Conservation (phyloP, 345 rosid species). For the Mercurialis annua region DNA sequence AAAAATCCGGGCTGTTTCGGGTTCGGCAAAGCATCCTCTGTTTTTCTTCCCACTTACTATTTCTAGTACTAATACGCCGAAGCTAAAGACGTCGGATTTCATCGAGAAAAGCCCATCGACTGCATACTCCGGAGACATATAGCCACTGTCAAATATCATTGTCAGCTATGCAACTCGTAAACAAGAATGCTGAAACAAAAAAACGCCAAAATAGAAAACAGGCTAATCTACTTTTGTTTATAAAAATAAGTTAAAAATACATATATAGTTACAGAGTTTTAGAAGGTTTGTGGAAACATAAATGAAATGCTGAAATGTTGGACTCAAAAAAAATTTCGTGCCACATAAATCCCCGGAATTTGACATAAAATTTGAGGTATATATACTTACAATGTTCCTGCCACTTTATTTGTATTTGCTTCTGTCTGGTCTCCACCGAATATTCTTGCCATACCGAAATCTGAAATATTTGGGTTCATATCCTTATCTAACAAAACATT, state of each 20-base stretch:
- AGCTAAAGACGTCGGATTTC: conserved; percentile 14
- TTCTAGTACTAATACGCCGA: conserved; percentile 9
- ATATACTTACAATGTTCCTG: conserved; percentile 18
- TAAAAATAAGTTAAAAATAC: no score
- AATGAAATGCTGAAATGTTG: no score
- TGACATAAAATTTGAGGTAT: no score
- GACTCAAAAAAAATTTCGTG: no score
- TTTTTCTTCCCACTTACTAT: conserved; percentile 10
- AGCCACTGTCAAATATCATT: conserved; percentile 4
- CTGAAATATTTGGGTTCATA: conserved; percentile 25
- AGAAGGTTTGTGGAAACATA: no score
- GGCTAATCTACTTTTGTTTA: no score
- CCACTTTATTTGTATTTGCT: conserved; percentile 19
- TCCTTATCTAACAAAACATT: conserved; percentile 17
- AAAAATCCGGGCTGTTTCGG: conserved; percentile 48
- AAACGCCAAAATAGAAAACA: no score
- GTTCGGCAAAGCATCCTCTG: conserved; percentile 25
- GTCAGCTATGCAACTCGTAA: neutral
- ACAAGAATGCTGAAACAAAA: neutral
- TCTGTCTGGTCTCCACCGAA: conserved; percentile 11
- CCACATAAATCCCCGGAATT: no score
- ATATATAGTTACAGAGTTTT: no score
- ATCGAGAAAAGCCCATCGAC: conserved; percentile 7
- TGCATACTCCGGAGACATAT: conserved; percentile 22
- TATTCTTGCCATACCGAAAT: conserved; percentile 22